Conservation (phyloP, 176 grass and related monocot species). For the Aegilops longissima region DNA sequence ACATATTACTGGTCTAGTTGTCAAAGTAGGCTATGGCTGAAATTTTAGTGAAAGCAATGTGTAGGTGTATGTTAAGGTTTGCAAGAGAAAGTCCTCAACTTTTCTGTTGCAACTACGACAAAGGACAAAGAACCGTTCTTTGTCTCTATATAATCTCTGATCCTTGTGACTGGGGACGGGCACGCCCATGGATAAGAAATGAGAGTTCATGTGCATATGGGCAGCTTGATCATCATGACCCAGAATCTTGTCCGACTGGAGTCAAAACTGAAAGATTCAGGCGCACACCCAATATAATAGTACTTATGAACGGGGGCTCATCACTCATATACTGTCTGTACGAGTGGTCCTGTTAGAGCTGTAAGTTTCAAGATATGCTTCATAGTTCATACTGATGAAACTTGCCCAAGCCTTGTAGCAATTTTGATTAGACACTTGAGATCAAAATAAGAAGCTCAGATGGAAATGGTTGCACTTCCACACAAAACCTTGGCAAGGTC, state of each 20-base stretch:
- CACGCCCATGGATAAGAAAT: not conserved
- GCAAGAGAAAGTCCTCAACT: not conserved
- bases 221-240: not conserved
- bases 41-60: constrained; percentile 31
- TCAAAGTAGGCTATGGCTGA: constrained; percentile 29
- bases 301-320: not conserved
- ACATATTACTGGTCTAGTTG: constrained; percentile 27
- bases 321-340: not conserved
- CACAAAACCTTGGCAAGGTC: no score
- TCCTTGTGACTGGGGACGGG: not conserved
- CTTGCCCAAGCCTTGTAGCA: not conserved
- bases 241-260: not conserved
- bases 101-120: not conserved
- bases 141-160: not conserved
- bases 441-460: not conserved
- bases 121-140: not conserved
- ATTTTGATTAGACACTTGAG: not conserved
- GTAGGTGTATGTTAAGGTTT: not conserved
- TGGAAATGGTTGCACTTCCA: no score
- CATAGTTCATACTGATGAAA: not conserved
- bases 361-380: constrained; percentile 1
- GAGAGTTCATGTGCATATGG: not conserved
- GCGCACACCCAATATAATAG: not conserved
- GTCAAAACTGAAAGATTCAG: constrained; percentile 18
- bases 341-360: not conserved